Evolutionary conservation across 768 basidiomycete genomes (phyloP), one percentile per base, ranked within the genome.

Genomic region (Auricularia auricula-judae): DNA sequence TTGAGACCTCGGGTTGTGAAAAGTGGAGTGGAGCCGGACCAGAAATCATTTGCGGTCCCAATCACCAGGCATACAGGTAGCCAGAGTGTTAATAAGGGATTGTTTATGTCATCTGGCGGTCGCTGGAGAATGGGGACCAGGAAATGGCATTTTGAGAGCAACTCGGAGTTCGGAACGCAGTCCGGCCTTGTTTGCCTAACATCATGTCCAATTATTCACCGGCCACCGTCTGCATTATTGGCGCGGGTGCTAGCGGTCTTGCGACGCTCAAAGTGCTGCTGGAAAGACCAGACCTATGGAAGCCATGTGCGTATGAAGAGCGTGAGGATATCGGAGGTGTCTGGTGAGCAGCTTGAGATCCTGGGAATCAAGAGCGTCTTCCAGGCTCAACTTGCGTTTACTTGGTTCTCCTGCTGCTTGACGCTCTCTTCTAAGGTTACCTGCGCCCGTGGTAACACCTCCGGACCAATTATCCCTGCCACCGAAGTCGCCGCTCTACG

Each of bases 241-340:
- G 91, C 3, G 88, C 82, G 18, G 91, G 91, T 12, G 79, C 89
- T n/a, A 79, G 80, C 18, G 91, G 92, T 5, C 79, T 93, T 0
- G 87, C 84, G 29, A 80, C 83, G 4, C 79, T 93, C 33, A 88
- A 88, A 70, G 75, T 83, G 43, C 73, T 91, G 65, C 74, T 81
- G 8, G 85, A 91, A 56, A 79, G 83, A 1, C 76, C 76, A 0
- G 80, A 88, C 66, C 82, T 75, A n/a, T 93, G 92, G 91, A 74
- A 73, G n/a, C 73, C 84, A 2, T 74, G 77, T 3, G 83, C 79
- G 1, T 89, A 84, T 63, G 92, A 93, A 71, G 76, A 84, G 7
- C 77, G 88, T 65, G 76, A 82, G 18, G 78, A 81, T 34, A 73
- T 91, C 5, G 92, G 92, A 2, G 92, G 92, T 0, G 72, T 93